Conservation (phyloP, 139 green algal genomes). For the Yamagishiella unicocca region DNA sequence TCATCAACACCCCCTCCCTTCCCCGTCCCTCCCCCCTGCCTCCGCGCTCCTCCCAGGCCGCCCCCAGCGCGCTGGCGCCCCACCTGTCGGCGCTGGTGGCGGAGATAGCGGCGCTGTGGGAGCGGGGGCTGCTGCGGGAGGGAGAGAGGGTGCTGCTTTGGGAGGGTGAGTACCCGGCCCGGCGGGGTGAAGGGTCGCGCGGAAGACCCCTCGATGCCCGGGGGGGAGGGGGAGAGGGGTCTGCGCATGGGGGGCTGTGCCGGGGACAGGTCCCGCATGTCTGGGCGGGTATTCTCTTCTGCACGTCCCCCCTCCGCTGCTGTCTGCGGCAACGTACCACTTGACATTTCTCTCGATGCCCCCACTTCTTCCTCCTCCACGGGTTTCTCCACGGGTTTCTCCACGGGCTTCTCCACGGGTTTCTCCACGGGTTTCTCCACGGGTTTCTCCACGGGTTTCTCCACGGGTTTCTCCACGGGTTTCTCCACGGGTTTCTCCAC, state of each 20-base stretch:
- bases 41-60: slow-evolving; percentile 45
- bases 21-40: background rate
- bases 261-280: background rate
- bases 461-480: too few species aligned
- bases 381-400: too few species aligned
- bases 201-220: too few species aligned
- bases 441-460: too few species aligned
- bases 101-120: slow-evolving; percentile 70
- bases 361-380: too few species aligned
- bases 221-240: too few species aligned
- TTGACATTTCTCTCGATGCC: too few species aligned
- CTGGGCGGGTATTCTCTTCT: background rate
- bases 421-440: too few species aligned
- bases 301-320: background rate
- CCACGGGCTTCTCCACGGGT: too few species aligned
- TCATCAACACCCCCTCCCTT: background rate
- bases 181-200: background rate
- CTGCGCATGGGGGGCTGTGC: too few species aligned
- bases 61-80: slow-evolving; percentile 68
- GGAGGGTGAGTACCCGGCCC: slow-evolving; percentile 57
- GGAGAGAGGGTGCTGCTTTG: slow-evolving; percentile 75
- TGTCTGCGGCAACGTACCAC: too few species aligned
- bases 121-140: slow-evolving; percentile 63
- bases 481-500: too few species aligned
- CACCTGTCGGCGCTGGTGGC: slow-evolving; percentile 75